These are phyloP conservation scores for Aspergillus fumigatus DNA, from an alignment of 2,329 filamentous ascomycete species.

Conservation along the genomic window DNA sequence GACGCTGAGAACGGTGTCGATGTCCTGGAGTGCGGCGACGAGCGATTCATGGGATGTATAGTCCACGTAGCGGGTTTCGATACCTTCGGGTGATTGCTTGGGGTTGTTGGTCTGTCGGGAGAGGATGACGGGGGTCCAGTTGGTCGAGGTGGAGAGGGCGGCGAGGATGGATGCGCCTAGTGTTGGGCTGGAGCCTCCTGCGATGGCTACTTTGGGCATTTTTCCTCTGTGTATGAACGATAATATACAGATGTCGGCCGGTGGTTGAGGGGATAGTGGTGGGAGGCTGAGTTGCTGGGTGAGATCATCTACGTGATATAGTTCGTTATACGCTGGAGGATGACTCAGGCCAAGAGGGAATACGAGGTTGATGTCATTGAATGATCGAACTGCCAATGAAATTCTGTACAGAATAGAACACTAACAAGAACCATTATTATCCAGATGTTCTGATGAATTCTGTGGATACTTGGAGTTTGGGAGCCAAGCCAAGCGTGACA, in stretches of 20 bases:
- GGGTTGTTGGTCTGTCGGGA: constrained; percentile 13
- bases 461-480: background rate
- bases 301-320: background rate
- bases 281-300: too few species aligned
- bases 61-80: constrained; percentile 24
- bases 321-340: background rate
- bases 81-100: background rate
- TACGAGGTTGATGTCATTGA: background rate
- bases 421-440: background rate
- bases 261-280: background rate
- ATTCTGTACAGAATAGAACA: too few species aligned
- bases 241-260: background rate
- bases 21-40: constrained; percentile 11
- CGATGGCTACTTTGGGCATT: background rate
- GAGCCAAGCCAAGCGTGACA: background rate
- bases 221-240: background rate
- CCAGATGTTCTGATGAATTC: background rate
- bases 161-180: constrained; percentile 12
- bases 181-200: background rate
- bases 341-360: background rate
- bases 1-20: constrained; percentile 25
- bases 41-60: constrained; percentile 20
- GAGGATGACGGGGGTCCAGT: constrained; percentile 26
- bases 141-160: constrained; percentile 13
- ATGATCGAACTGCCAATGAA: background rate